Evolutionary conservation across 306 rosid genomes (phyloP).

Genomic region (Alnus glutinosa): DNA sequence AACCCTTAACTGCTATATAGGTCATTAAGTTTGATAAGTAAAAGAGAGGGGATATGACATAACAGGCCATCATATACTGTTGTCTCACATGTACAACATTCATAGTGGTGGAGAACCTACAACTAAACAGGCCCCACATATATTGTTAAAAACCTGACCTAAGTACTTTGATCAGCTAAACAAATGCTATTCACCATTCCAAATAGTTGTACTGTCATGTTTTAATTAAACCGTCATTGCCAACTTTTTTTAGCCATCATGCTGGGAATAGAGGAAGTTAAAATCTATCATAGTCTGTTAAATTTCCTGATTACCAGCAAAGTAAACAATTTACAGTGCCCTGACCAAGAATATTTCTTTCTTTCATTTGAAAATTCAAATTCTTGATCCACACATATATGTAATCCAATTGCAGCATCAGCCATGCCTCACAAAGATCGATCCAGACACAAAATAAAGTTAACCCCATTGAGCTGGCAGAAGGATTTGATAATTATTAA

Average conservation of each 20-base stretch:
- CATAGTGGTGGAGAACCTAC: background rate
- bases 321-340: background rate
- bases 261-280: too few species aligned
- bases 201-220: too few species aligned
- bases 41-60: background rate
- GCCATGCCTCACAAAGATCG: background rate
- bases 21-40: background rate
- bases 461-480: background rate
- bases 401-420: background rate
- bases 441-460: background rate
- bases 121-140: background rate
- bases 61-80: background rate
- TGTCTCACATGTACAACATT: background rate
- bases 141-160: too few species aligned
- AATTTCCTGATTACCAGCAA: background rate
- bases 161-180: too few species aligned
- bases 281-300: too few species aligned
- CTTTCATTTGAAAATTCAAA: too few species aligned
- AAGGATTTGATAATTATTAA: background rate
- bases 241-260: too few species aligned
- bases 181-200: too few species aligned
- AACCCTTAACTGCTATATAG: background rate
- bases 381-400: background rate
- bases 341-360: background rate
- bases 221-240: too few species aligned